These are phyloP conservation scores for Penicillium psychrosexuale DNA, from an alignment of 2,329 filamentous ascomycete species.

Conservation along the genomic window DNA sequence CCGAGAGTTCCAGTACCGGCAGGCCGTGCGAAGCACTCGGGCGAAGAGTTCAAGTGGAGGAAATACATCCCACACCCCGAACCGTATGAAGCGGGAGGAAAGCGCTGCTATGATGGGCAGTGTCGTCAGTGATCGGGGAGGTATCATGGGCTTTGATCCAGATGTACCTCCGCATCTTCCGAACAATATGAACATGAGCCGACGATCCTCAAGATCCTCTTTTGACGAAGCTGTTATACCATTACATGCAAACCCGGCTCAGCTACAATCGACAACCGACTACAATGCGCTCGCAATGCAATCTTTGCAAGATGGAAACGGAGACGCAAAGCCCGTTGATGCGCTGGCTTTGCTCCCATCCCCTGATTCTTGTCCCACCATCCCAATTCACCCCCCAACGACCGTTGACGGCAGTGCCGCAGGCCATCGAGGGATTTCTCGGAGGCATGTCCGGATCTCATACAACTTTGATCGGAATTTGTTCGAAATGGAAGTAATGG, in stretches of 20 bases:
- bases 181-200: conserved; percentile 36
- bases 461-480: conserved; percentile 57
- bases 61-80: conserved; percentile 44
- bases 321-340: conserved; percentile 45
- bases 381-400: conserved; percentile 59
- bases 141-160: conserved; percentile 51
- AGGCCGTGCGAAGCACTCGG: conserved; percentile 39
- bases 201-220: conserved; percentile 53
- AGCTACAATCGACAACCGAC: conserved; percentile 40
- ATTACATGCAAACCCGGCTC: conserved; percentile 38
- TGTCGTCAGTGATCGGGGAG: conserved; percentile 55
- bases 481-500: conserved; percentile 60
- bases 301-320: conserved; percentile 37
- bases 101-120: conserved; percentile 46
- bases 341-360: conserved; percentile 50
- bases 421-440: conserved; percentile 58
- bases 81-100: conserved; percentile 45
- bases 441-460: conserved; percentile 59
- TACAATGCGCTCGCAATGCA: conserved; percentile 49
- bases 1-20: conserved; percentile 43
- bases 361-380: conserved; percentile 53
- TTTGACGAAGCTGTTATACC: conserved; percentile 37
- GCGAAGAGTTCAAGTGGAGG: conserved; percentile 49
- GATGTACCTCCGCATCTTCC: conserved; percentile 42
- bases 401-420: conserved; percentile 46